These are phyloP conservation scores for Fagopyrum esculentum DNA, from an alignment of 148 eudicot species.

Conservation along the genomic window DNA sequence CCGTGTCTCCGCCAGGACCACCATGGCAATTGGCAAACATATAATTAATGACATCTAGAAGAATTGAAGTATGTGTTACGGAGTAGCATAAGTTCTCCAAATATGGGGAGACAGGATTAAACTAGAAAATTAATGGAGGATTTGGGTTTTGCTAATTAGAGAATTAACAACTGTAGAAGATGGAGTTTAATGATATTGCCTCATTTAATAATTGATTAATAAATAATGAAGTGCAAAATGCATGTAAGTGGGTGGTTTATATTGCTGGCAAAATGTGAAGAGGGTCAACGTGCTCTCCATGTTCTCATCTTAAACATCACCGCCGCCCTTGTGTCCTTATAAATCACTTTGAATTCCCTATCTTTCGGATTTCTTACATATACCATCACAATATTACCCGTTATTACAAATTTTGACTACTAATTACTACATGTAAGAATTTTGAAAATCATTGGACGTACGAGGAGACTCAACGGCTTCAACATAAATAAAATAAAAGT, in stretches of 20 bases:
- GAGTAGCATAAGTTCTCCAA: neutral
- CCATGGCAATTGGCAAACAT: neutral
- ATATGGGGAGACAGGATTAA: neutral
- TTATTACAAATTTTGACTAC: no score
- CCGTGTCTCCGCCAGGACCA: neutral
- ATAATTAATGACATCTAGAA: neutral
- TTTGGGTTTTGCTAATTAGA: neutral
- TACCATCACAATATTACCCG: no score
- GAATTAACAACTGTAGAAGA: neutral
- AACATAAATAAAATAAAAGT: neutral
- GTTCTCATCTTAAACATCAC: neutral
- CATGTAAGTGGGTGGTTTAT: conserved; percentile 11
- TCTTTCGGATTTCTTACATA: no score
- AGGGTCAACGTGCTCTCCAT: conserved; percentile 11
- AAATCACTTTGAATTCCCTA: no score
- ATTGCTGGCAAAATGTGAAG: conserved; percentile 4
- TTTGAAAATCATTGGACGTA: neutral
- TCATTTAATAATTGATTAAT: neutral
- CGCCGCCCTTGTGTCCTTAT: neutral
- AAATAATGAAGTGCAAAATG: neutral
- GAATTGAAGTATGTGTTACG: neutral
- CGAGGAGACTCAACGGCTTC: neutral
- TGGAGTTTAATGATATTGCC: neutral
- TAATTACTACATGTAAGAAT: no score
- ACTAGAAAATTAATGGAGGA: neutral